A percentile compares a stretch with the other conserved stretches of the same genome.
These are phyloP conservation scores for Bocquillonia castaneifolia DNA, from an alignment of 441 rosid genomes.

Conservation along the genomic window DNA sequence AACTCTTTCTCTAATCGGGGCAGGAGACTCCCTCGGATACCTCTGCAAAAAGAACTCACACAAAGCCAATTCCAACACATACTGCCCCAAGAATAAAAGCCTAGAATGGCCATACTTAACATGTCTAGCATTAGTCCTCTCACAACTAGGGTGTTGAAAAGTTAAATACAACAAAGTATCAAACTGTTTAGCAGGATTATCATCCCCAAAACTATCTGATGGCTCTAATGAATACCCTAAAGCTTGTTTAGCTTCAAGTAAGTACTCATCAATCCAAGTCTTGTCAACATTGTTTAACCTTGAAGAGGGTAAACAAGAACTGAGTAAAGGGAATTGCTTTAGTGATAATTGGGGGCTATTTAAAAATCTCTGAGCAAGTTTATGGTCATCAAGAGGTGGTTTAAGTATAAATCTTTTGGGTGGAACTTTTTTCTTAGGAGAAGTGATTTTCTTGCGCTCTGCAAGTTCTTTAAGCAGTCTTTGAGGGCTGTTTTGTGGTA, in stretches of 20 bases:
- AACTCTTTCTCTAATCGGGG: constrained; percentile 89
- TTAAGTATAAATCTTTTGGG: constrained; percentile 65
- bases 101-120: constrained; percentile 83
- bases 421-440: constrained; percentile 65
- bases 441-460: constrained; percentile 60
- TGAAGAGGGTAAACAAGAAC: constrained; percentile 84
- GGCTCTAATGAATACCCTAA: constrained; percentile 77
- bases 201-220: constrained; percentile 55
- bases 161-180: constrained; percentile 76
- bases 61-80: constrained; percentile 76
- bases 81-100: constrained; percentile 78
- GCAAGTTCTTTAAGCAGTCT: constrained; percentile 88
- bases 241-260: constrained; percentile 90
- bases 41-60: constrained; percentile 83
- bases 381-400: constrained; percentile 87
- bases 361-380: constrained; percentile 62
- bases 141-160: constrained; percentile 86
- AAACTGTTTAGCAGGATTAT: constrained; percentile 91
- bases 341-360: constrained; percentile 83
- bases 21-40: constrained; percentile 86
- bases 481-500: constrained; percentile 76
- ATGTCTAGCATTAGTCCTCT: constrained; percentile 73
- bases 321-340: constrained; percentile 74
- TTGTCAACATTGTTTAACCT: constrained; percentile 75
- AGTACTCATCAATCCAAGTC: constrained; percentile 87